These are phyloP conservation scores for Lepiota brunneoincarnata DNA, from an alignment of 768 basidiomycete species.

Conservation along the genomic window DNA sequence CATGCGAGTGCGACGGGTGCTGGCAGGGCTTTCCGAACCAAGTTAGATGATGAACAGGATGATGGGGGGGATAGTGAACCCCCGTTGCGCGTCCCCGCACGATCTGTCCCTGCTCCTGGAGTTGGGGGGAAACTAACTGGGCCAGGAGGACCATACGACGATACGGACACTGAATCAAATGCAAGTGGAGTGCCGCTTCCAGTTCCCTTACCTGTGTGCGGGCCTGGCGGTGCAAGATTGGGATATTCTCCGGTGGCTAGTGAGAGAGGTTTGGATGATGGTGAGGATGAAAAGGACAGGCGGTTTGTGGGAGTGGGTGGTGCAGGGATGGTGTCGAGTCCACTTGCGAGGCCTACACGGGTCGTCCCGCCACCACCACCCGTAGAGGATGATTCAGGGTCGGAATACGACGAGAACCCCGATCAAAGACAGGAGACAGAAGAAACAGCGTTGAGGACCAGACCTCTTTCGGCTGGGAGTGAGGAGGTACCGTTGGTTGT, in stretches of 20 bases:
- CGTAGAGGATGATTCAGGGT: slow-evolving; percentile 21
- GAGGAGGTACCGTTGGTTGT: slow-evolving; percentile 5
- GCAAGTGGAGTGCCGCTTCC: slow-evolving; percentile 9
- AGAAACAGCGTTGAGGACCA: not conserved
- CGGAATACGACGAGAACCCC: slow-evolving; percentile 32
- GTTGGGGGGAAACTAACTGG: not conserved
- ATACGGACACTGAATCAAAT: slow-evolving; percentile 6
- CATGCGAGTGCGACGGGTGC: slow-evolving; percentile 5
- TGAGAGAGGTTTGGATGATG: not conserved
- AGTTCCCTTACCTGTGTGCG: not conserved
- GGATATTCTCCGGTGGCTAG: no score
- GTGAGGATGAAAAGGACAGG: slow-evolving; percentile 9
- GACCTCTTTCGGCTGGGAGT: not conserved
- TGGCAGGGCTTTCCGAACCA: slow-evolving; percentile 9
- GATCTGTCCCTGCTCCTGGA: not conserved
- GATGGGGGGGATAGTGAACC: slow-evolving; percentile 25
- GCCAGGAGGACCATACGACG: not conserved
- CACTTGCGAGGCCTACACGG: no score
- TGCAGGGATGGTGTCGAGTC: no score
- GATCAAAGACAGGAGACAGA: slow-evolving; percentile 10
- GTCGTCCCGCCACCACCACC: not conserved
- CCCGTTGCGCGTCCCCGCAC: slow-evolving; percentile 22
- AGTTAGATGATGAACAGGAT: slow-evolving; percentile 17
- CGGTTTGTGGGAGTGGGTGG: slow-evolving; percentile 14
- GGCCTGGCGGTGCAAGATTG: no score